Percentiles rank a stretch among this genome's conserved stretches.
Conservation (phyloP, 148 eudicot genomes). For the Tetragonia tetragonoides region DNA sequence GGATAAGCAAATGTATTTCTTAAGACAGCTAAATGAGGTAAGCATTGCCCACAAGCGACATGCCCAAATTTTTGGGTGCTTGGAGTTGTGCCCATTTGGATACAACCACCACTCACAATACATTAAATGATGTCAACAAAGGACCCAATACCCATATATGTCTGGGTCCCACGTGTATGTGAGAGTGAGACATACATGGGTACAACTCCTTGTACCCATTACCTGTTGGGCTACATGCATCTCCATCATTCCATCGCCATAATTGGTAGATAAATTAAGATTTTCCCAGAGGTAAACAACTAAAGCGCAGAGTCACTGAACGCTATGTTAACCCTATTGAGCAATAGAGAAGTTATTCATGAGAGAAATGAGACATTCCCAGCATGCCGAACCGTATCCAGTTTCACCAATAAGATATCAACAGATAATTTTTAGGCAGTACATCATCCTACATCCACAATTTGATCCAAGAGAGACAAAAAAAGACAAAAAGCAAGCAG, state of each 20-base stretch:
- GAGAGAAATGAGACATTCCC: neutral
- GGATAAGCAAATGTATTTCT: too few relatives aligned
- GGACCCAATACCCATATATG: too few relatives aligned
- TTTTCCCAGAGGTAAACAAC: neutral
- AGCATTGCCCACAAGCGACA: neutral
- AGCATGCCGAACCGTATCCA: neutral
- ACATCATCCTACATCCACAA: neutral
- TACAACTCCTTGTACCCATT: too few relatives aligned
- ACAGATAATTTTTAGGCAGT: neutral
- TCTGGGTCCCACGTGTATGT: too few relatives aligned
- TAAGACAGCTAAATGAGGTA: neutral
- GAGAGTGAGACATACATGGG: too few relatives aligned
- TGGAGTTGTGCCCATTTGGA: too few relatives aligned
- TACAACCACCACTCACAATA: too few relatives aligned
- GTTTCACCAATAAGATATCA: neutral
- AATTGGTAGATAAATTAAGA: neutral
- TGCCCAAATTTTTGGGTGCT: too few relatives aligned
- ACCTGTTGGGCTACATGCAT: neutral
- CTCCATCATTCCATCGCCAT: neutral
- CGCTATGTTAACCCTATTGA: neutral
- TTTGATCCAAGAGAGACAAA: neutral
- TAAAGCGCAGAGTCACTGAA: neutral
- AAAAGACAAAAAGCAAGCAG: neutral
- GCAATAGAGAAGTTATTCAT: neutral
- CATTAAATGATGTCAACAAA: too few relatives aligned